These are phyloP conservation scores for Nicotiana sylvestris DNA, from an alignment of 257 asterid genomes.

Conservation along the genomic window DNA sequence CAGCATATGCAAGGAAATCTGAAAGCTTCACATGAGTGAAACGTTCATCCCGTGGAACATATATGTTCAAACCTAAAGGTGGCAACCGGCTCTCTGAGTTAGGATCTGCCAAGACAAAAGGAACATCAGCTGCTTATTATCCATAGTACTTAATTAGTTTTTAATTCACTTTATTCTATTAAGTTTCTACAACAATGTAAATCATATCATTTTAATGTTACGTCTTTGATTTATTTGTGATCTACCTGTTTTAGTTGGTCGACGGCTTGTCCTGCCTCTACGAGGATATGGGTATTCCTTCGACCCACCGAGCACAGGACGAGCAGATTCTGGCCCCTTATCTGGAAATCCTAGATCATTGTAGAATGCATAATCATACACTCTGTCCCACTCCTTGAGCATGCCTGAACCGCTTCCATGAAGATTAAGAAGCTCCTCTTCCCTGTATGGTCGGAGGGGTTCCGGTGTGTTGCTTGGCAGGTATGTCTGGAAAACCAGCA, in stretches of 20 bases:
- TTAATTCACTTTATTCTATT: not conserved
- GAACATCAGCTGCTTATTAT: not conserved
- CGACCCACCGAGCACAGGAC: conserved; percentile 78
- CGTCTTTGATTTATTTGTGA: not conserved
- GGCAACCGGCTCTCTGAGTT: conserved; percentile 55
- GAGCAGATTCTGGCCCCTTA: conserved; percentile 47
- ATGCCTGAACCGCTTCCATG: conserved; percentile 55
- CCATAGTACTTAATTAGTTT: not conserved
- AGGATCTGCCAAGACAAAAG: conserved; percentile 51
- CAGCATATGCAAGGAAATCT: conserved; percentile 74
- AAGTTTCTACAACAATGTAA: not conserved
- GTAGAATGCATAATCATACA: conserved; percentile 82
- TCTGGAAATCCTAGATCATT: conserved; percentile 80
- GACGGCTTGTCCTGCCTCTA: conserved; percentile 78
- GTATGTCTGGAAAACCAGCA: conserved; percentile 44
- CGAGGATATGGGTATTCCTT: conserved; percentile 79
- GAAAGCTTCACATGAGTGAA: conserved; percentile 73
- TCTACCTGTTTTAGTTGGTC: conserved; percentile 59
- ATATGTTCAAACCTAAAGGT: conserved; percentile 50
- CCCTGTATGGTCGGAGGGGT: conserved; percentile 54
- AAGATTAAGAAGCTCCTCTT: conserved; percentile 63
- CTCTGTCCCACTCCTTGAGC: conserved; percentile 87
- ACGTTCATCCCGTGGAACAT: conserved; percentile 79
- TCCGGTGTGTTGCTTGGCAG: conserved; percentile 66
- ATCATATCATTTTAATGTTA: not conserved